These are phyloP conservation scores for Trichoderma erinaceum DNA, from an alignment of 495 filamentous ascomycete species.

Conservation along the genomic window DNA sequence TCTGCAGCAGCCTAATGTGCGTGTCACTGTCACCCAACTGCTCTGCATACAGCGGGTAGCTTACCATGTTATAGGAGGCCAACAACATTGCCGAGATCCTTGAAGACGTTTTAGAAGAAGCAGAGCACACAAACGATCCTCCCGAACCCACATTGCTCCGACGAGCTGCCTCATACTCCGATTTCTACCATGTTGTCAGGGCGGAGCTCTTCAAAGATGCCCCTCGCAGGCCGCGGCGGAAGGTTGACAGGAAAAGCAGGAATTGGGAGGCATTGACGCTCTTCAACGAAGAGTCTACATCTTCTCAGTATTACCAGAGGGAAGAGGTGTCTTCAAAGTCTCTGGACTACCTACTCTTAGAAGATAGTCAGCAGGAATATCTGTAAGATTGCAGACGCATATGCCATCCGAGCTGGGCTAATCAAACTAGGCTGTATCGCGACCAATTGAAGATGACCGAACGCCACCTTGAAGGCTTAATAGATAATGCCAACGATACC, in stretches of 20 bases:
- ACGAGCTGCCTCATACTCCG: slow-evolving; percentile 69
- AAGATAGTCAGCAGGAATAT: slow-evolving; percentile 81
- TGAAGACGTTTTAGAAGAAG: slow-evolving; percentile 46
- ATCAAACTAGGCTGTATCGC: slow-evolving; percentile 54
- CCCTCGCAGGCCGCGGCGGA: slow-evolving; percentile 32
- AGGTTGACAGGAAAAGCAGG: slow-evolving; percentile 25
- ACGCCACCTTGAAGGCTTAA: slow-evolving; percentile 72
- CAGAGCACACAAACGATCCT: slow-evolving; percentile 44
- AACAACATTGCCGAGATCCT: slow-evolving; percentile 29
- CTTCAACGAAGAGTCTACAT: slow-evolving; percentile 18
- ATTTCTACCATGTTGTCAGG: slow-evolving; percentile 61
- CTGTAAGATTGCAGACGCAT: slow-evolving; percentile 46
- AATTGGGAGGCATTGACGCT: slow-evolving; percentile 39
- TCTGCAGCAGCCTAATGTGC: slow-evolving; percentile 63
- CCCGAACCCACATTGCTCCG: slow-evolving; percentile 55
- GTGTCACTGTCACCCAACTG: slow-evolving; percentile 23
- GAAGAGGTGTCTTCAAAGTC: slow-evolving; percentile 44
- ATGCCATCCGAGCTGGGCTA: neutral
- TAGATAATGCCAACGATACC: slow-evolving; percentile 64
- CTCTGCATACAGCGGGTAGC: neutral
- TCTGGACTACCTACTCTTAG: slow-evolving; percentile 56
- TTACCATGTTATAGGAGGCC: neutral
- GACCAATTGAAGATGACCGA: slow-evolving; percentile 74
- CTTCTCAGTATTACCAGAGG: slow-evolving; percentile 52
- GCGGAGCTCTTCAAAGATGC: slow-evolving; percentile 47